Conservation (phyloP, 768 basidiomycete species). For the Paxillus ammoniavirescens region DNA sequence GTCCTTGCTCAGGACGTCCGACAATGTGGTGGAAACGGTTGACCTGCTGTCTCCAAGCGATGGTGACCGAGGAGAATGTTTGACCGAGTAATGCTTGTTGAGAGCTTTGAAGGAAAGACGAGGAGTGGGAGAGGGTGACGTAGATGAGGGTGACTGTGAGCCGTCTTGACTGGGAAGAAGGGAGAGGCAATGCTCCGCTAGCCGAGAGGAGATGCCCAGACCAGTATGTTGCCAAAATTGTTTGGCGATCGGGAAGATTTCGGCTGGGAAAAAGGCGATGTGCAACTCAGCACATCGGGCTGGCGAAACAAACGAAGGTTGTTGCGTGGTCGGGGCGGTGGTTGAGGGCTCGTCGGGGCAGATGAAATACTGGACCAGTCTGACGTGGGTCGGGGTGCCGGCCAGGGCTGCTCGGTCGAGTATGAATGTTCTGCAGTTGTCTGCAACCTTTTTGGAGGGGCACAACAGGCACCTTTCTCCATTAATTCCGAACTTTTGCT, state of each 20-base stretch:
- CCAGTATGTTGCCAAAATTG: constrained; percentile 98
- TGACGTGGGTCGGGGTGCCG: constrained; percentile 44
- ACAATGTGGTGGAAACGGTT: constrained; percentile 6
- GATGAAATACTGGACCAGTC: constrained; percentile 70
- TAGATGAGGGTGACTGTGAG: constrained; percentile 27
- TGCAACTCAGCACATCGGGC: constrained; percentile 60
- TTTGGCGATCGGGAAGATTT: constrained; percentile 65
- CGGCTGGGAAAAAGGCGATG: constrained; percentile 73
- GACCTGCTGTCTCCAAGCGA: constrained; percentile 1
- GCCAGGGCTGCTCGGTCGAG: constrained; percentile 44
- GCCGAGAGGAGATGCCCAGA: constrained; percentile 82
- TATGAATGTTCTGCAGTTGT: constrained; percentile 75
- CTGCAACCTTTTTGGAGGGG: constrained; percentile 69
- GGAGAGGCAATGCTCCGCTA: constrained; percentile 79
- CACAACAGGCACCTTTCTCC: constrained; percentile 80
- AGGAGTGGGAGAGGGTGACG: constrained; percentile 17
- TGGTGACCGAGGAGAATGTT: constrained; percentile 11
- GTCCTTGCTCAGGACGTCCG: constrained; percentile 59
- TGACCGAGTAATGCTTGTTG: constrained; percentile 58
- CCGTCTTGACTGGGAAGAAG: constrained; percentile 52
- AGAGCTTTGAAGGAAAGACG: constrained; percentile 41
- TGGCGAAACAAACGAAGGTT: constrained; percentile 23
- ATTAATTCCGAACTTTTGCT: constrained; percentile 69
- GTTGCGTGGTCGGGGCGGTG: constrained; percentile 7
- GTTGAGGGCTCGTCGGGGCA: constrained; percentile 51